A percentile compares a stretch with the other conserved stretches of the same genome.
These are phyloP conservation scores for Galium porrigens DNA, from an alignment of 305 asterid genomes.

Conservation along the genomic window DNA sequence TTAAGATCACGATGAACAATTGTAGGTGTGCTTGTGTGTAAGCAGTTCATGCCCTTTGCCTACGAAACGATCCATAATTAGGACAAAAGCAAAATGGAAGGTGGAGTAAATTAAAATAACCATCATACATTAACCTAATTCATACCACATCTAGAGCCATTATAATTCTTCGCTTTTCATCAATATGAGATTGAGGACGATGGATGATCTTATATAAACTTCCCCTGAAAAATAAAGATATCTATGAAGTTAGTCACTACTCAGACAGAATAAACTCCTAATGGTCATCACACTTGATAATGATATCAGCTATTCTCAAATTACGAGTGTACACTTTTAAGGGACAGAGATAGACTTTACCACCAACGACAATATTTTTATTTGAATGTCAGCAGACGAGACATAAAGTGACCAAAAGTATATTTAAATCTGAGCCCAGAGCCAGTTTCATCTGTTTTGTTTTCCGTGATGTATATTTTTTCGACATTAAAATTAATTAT, in stretches of 20 bases:
- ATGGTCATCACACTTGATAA: not conserved
- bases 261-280: not conserved
- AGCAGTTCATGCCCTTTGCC: constrained; percentile 99
- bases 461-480: not conserved
- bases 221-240: constrained; percentile 55
- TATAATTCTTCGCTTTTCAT: constrained; percentile 80
- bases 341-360: not conserved
- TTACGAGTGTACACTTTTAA: not conserved
- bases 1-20: constrained; percentile 96
- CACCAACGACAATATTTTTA: not conserved
- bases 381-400: not conserved
- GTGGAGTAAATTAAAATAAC: constrained; percentile 9
- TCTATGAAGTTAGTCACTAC: not conserved
- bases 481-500: not conserved
- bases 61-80: constrained; percentile 30
- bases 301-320: not conserved
- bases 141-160: constrained; percentile 99
- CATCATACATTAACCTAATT: not conserved
- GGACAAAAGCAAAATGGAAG: constrained; percentile 13
- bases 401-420: not conserved
- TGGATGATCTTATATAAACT: constrained; percentile 91
- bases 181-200: constrained; percentile 89
- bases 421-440: not conserved
- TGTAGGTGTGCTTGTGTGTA: constrained; percentile 90
- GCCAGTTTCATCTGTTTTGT: not conserved